These are phyloP conservation scores for Lactarius trivialis DNA, from an alignment of 768 basidiomycete species.

Conservation along the genomic window DNA sequence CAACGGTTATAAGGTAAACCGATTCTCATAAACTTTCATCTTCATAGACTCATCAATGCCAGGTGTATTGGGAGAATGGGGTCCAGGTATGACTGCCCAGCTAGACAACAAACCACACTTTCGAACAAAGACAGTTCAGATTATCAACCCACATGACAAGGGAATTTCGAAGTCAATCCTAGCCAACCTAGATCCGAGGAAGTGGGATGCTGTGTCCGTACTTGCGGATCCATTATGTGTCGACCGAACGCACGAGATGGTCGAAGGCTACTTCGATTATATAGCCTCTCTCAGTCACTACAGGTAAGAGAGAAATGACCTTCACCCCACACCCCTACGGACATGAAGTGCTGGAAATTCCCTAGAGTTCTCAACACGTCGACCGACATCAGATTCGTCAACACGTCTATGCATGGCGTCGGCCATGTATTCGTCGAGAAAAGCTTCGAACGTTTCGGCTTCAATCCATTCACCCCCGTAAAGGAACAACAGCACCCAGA, in stretches of 20 bases:
- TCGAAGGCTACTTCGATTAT: slow-evolving; percentile 48
- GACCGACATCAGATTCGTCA: slow-evolving; percentile 55
- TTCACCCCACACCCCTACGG: not conserved
- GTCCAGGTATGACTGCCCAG: slow-evolving; percentile 50
- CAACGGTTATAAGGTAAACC: slow-evolving; percentile 76
- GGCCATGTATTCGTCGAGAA: slow-evolving; percentile 55
- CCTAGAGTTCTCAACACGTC: slow-evolving; percentile 34
- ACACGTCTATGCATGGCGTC: slow-evolving; percentile 90
- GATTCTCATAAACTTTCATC: not conserved
- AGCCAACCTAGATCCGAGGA: slow-evolving; percentile 49
- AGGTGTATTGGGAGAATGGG: slow-evolving; percentile 90
- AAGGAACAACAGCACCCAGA: slow-evolving; percentile 64
- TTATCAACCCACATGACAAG: slow-evolving; percentile 75
- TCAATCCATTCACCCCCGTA: slow-evolving; percentile 55
- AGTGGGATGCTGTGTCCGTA: slow-evolving; percentile 37
- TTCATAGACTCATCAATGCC: slow-evolving; percentile 1
- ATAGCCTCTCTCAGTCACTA: slow-evolving; percentile 27
- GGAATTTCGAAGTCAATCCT: slow-evolving; percentile 67
- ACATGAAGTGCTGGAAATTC: not conserved
- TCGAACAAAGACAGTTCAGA: slow-evolving; percentile 39
- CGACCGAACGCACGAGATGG: slow-evolving; percentile 55
- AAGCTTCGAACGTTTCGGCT: slow-evolving; percentile 55
- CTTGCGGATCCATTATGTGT: slow-evolving; percentile 40
- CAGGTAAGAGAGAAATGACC: slow-evolving; percentile 8
- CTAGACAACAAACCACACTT: not conserved